These are phyloP conservation scores for Lentithecium fluviatile DNA, from an alignment of 495 filamentous ascomycete species.

Conservation along the genomic window DNA sequence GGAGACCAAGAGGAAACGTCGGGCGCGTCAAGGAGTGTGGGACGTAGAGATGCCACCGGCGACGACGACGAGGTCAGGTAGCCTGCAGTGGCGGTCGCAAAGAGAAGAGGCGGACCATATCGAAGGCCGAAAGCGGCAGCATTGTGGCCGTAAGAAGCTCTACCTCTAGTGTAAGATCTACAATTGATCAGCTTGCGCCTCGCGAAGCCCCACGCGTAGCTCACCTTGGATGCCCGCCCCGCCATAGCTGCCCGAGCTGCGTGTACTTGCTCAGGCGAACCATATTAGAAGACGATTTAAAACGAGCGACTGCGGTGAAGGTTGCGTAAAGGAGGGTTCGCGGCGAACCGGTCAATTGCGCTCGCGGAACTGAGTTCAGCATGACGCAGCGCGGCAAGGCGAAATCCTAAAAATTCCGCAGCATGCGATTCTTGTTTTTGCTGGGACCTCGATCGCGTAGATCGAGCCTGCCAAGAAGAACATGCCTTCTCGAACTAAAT, in stretches of 20 bases:
- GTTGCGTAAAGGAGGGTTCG: background rate
- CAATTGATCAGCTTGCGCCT: background rate
- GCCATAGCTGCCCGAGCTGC: background rate
- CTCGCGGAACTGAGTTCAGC: background rate
- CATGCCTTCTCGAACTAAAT: too few relatives aligned
- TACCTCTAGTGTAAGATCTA: slow-evolving; percentile 4
- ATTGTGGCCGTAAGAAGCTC: background rate
- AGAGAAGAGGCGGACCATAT: slow-evolving; percentile 17
- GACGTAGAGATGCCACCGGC: background rate
- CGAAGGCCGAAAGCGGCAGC: slow-evolving; percentile 7
- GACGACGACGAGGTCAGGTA: background rate
- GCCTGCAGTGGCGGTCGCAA: slow-evolving; percentile 7
- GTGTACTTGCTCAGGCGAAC: background rate
- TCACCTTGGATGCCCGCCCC: background rate
- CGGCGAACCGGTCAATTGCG: background rate
- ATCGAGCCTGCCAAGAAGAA: background rate
- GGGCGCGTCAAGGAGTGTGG: slow-evolving; percentile 10
- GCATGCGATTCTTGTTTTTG: background rate
- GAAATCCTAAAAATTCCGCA: background rate
- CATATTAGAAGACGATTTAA: background rate
- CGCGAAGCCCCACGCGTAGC: background rate
- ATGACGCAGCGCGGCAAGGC: background rate
- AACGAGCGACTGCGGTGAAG: background rate
- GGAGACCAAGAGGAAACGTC: slow-evolving; percentile 2
- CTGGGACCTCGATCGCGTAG: background rate